phyloP scores from a whole-genome alignment of 2,329 filamentous ascomycete genomes.

The Fusarium kyushuense region DNA sequence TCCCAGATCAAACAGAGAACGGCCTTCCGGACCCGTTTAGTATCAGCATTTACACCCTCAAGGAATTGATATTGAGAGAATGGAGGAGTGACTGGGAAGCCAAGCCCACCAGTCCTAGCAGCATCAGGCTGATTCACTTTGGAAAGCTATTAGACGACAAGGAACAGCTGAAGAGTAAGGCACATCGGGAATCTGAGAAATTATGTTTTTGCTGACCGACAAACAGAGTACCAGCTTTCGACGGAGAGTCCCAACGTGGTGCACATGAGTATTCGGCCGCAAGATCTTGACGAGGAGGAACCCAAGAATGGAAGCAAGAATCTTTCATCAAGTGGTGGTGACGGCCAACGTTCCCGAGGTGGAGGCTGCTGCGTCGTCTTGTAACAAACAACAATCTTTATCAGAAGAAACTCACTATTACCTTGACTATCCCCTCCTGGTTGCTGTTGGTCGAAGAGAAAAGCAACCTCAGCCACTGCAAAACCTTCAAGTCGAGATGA shows the following conservation, averaged over 20 bases:
- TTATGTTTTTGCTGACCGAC: slow-evolving; percentile 5
- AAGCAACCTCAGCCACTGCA: slow-evolving; percentile 7
- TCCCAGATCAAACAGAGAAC: slow-evolving; percentile 72
- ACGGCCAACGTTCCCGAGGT: slow-evolving; percentile 57
- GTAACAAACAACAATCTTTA: slow-evolving; percentile 47
- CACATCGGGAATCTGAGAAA: slow-evolving; percentile 30
- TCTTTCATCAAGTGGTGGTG: slow-evolving; percentile 56
- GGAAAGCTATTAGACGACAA: slow-evolving; percentile 93
- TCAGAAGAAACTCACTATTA: slow-evolving; percentile 16
- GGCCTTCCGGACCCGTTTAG: slow-evolving; percentile 82
- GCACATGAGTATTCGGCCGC: slow-evolving; percentile 93
- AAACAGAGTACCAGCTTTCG: slow-evolving; percentile 84
- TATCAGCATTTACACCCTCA: slow-evolving; percentile 93
- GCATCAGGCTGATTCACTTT: slow-evolving; percentile 91
- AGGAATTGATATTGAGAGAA: slow-evolving; percentile 92
- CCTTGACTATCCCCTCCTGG: slow-evolving; percentile 8
- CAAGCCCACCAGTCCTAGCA: slow-evolving; percentile 85
- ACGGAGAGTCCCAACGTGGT: slow-evolving; percentile 82
- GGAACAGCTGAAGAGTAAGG: slow-evolving; percentile 81
- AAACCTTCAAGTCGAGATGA: slow-evolving; percentile 2
- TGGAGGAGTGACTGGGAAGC: slow-evolving; percentile 94
- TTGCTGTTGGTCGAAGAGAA: slow-evolving; percentile 16
- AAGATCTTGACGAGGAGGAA: slow-evolving; percentile 86
- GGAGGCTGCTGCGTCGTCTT: slow-evolving; percentile 65
- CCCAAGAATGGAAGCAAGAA: slow-evolving; percentile 73